Conservation (phyloP, 352 stramenopile species). For the Globisporangium cederbergense region DNA sequence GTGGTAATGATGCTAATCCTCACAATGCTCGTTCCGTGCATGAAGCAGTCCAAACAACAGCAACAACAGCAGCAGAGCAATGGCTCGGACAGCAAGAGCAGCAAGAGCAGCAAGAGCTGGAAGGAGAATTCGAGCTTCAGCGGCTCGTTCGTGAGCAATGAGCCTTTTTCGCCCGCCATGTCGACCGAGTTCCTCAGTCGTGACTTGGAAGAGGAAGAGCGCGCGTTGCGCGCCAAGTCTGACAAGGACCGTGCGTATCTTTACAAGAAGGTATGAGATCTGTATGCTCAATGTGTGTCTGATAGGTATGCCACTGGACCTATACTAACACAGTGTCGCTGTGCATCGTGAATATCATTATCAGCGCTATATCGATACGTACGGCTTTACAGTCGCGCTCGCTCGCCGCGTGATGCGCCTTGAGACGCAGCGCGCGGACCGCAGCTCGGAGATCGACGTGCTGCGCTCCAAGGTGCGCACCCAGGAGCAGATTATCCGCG, state of each 20-base stretch:
- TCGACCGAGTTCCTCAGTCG: slow-evolving; percentile 61
- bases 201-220: slow-evolving; percentile 59
- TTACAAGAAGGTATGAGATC: slow-evolving; percentile 66
- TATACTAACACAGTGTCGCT: neutral
- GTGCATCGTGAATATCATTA: neutral
- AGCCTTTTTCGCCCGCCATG: slow-evolving; percentile 28
- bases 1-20: neutral
- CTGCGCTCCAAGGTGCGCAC: slow-evolving; percentile 45
- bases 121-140: slow-evolving; percentile 18
- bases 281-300: neutral
- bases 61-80: slow-evolving; percentile 13
- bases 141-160: slow-evolving; percentile 24
- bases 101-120: neutral
- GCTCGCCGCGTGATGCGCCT: slow-evolving; percentile 43
- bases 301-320: neutral
- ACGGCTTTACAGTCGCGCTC: slow-evolving; percentile 50
- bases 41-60: neutral
- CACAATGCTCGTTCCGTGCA: neutral
- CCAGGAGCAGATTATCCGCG: slow-evolving; percentile 53
- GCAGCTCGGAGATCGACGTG: slow-evolving; percentile 42
- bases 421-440: slow-evolving; percentile 32
- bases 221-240: slow-evolving; percentile 48
- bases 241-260: slow-evolving; percentile 57
- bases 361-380: slow-evolving; percentile 69
- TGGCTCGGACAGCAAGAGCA: neutral